Evolutionary conservation across 2,329 filamentous ascomycete genomes (phyloP), one percentile per base, ranked within the genome.

Genomic region (Beauveria bassiana): DNA sequence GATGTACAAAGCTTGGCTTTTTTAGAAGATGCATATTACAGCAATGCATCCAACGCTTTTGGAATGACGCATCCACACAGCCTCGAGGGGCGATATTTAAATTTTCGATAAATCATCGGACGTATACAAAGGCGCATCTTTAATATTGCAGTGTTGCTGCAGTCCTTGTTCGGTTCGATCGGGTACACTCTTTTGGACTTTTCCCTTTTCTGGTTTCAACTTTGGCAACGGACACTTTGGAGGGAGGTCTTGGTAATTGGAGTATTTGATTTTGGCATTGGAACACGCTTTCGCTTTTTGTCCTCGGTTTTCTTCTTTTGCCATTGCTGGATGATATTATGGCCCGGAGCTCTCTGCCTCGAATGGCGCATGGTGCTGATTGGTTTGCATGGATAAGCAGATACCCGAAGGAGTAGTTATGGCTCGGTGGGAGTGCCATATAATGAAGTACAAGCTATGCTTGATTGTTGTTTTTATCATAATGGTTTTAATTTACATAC

Each of bases 41-140:
- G 61, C 52, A 63, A 63, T 31, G 57, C 61, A 8, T 63, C 61
- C 31, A 63, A 63, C 42, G 61, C 61, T 34, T 63, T 63, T 63
- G 61, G 61, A 8, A 50, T 63, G 22, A 63, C 61, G 14, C 56
- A 60, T 14, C 46, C 34, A 6, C 45, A 57, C 38, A 55, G 61
- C 26, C 20, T 62, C 20, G 57, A 63, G 24, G 56, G 43, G 6
- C 50, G 61, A n/a, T 63, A 63, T 53, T 52, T 63, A 22, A 63
- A 56, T 60, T 63, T 63, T 57, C 61, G 61, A 46, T 63, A 60
- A 63, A 49, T 53, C n/a, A 12, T 31, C 34, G 45, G 58, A 45
- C 45, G 38, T 12, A 59, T 16, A 31, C 46, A 51, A 31, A 31
- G 18, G 22, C 38, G 46, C 46, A 42, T 54, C 18, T 46, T 28